A percentile compares a stretch with the other conserved stretches of the same genome.
Evolutionary conservation across 2,329 filamentous ascomycete genomes (phyloP).

Genomic region (Hypoxylon sp.): DNA sequence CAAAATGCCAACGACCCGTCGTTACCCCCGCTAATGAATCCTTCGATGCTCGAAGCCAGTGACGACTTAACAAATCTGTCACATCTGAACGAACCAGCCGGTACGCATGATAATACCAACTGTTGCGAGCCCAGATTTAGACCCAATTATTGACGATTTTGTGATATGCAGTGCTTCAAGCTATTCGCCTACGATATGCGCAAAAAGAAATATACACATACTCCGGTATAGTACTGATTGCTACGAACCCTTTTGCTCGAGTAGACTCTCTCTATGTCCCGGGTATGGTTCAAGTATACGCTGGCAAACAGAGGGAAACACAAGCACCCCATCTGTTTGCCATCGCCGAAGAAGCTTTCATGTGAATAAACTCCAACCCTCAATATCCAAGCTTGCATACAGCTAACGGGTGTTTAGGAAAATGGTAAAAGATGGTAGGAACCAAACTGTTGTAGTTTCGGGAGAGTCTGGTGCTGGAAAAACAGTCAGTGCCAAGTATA

Average conservation of each 20-base stretch:
- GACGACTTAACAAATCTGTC: conserved; percentile 98
- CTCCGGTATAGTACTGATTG: conserved; percentile 98
- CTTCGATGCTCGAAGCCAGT: conserved; percentile 96
- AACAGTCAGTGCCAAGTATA: conserved; percentile 99
- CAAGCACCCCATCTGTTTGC: conserved; percentile 98
- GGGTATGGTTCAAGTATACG: conserved; percentile 99
- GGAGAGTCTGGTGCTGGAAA: conserved; percentile 99
- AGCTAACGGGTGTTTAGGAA: conserved; percentile 73
- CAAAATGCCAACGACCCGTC: conserved; percentile 82
- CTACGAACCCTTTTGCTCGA: conserved; percentile 96
- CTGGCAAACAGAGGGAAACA: conserved; percentile 94
- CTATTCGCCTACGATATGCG: conserved; percentile 94
- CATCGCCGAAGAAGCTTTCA: conserved; percentile 98
- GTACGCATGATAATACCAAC: conserved; percentile 61
- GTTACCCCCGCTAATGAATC: conserved; percentile 96
- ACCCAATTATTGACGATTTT: conserved; percentile 41
- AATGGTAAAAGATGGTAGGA: conserved; percentile 95
- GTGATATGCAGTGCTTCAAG: conserved; percentile 82
- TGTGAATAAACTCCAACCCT: conserved; percentile 69
- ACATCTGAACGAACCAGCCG: conserved; percentile 97
- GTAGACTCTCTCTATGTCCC: conserved; percentile 98
- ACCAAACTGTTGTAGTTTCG: conserved; percentile 99
- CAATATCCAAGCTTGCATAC: background rate
- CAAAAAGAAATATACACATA: conserved; percentile 99
- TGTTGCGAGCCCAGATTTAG: conserved; percentile 29